Evolutionary conservation across 345 rosid genomes (phyloP), one percentile per base, ranked within the genome.

Genomic region (Dovyalis caffra): DNA sequence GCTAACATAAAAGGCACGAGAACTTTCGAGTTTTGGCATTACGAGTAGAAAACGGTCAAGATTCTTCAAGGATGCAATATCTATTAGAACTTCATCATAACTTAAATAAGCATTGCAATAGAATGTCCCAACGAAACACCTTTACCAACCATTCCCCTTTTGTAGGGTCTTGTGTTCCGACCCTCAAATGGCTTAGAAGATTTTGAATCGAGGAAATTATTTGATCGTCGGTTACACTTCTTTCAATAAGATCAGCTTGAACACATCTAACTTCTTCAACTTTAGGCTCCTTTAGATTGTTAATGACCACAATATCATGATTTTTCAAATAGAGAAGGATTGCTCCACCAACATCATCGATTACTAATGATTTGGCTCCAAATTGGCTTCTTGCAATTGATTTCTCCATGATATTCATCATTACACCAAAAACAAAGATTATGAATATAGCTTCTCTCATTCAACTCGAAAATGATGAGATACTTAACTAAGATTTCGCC

Each of bases 21-120:
- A n/a, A n/a, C n/a, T n/a, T n/a, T 91, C 81, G n/a, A 92, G 83
- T 80, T 80, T 88, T 15, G 98, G 98, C 97, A 94, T 91, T 0
- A 92, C 94, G 21, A 78, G 82, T 61, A 90, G 76, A 3, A 86
- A 33, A 1, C 25, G 18, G 70, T 90, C 88, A 20, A 87, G 85
- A 84, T 94, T 94, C 90, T 88, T 94, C 79, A 94, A 82, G 84
- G 97, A 94, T 0, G 90, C 89, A 15, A 91, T 74, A 69, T 84
- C 91, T 40, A 85, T 32, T 51, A 43, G 77, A 51, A 73, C n/a
- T n/a, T n/a, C n/a, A n/a, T n/a, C n/a, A n/a, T n/a, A n/a, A n/a
- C 70, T 81, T 53, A 80, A 84, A 74, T 79, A 67, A n/a, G 84
- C 78, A 60, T 86, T 81, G 73, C 93, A 92, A 79, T 85, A 88